phyloP scores from a whole-genome alignment of 2,329 filamentous ascomycete genomes.

The Paramyrothecium roridum region DNA sequence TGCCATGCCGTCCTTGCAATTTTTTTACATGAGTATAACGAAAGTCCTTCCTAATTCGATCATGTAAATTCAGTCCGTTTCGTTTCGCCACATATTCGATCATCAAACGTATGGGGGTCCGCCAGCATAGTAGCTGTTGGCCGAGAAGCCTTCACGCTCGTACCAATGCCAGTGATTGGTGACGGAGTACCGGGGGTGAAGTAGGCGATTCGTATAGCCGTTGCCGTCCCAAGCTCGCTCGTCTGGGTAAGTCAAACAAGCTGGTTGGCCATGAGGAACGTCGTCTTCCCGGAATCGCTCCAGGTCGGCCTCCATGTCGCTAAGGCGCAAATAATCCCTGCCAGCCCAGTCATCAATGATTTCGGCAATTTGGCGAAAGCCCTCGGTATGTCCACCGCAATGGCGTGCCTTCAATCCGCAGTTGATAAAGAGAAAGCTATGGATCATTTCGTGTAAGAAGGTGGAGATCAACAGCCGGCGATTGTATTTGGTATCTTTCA shows the following conservation, averaged over 20 bases:
- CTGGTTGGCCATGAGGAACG: slow-evolving; percentile 13
- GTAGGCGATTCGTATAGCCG: slow-evolving; percentile 3
- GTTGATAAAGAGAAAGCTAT: slow-evolving; percentile 62
- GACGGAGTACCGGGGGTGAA: slow-evolving; percentile 5
- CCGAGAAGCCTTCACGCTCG: slow-evolving; percentile 27
- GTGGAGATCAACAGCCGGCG: slow-evolving; percentile 60
- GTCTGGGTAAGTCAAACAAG: slow-evolving; percentile 10
- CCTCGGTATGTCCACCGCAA: slow-evolving; percentile 57
- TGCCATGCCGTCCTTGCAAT: neutral
- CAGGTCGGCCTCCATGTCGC: slow-evolving; percentile 60
- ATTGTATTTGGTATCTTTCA: slow-evolving; percentile 54
- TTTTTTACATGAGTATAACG: too few species aligned
- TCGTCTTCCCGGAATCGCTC: slow-evolving; percentile 44
- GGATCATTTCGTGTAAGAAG: slow-evolving; percentile 65
- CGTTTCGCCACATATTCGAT: neutral
- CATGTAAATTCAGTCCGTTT: too few species aligned
- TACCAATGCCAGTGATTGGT: slow-evolving; percentile 30
- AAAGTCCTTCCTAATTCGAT: too few species aligned
- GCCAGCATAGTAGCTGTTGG: slow-evolving; percentile 16
- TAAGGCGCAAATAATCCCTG: slow-evolving; percentile 48
- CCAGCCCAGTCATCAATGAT: slow-evolving; percentile 63
- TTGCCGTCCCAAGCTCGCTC: slow-evolving; percentile 14
- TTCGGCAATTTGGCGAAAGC: slow-evolving; percentile 55
- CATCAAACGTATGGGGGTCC: slow-evolving; percentile 26
- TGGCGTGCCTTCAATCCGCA: slow-evolving; percentile 56